Base-by-base conservation (phyloP, 768 basidiomycete genomes). In the Tephrocybe sp. region DNA sequence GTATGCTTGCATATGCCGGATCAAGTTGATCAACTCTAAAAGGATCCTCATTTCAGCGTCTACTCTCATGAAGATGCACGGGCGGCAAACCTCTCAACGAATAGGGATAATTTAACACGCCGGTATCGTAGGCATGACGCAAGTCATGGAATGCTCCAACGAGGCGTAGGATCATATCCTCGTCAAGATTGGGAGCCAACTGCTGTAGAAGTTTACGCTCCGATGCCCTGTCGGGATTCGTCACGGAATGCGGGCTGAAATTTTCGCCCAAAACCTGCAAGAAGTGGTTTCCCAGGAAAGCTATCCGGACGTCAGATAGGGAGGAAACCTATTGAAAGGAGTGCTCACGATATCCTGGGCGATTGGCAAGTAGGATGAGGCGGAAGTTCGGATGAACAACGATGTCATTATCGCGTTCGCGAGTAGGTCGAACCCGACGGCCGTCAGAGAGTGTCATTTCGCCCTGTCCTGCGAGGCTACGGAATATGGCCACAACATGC, bases 201-300 rank as follows among this genome's bases (percentile, higher is more conserved):
- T 85, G 82, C 2, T 73, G 62, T 22, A 86, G 66, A 6, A 86
- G 69, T 58, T 69, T 78, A 34, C 77, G 67, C 58, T 86, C 84
- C n/a, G 83, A 85, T 15, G 73, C 72, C 61, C 79, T 74, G 57
- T 86, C 84, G 0, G 84, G 84, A 57, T 86, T 86, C 16, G 78
- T 76, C 21, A 86, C 77, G 1, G 83, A 76, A 63, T 85, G 83
- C 21, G 77, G 72, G 53, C 81, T 82, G 62, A 86, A 85, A 57
- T 79, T 82, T 62, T 86, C 84, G 2, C 84, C 84, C 2, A 85
- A 72, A 12, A 86, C 84, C 56, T 86, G 83, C 18, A 85, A 64
- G 69, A 86, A 86, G 60, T 86, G 83, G 53, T 86, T 86, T 1
- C 83, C 83, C 19, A 86, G 69, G 75, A 86, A 86, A 1, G 84